A percentile compares a stretch with the other conserved stretches of the same genome.
Evolutionary conservation across 1,284 basidiomycete genomes (phyloP).

Genomic region (Ustilago lituana): DNA sequence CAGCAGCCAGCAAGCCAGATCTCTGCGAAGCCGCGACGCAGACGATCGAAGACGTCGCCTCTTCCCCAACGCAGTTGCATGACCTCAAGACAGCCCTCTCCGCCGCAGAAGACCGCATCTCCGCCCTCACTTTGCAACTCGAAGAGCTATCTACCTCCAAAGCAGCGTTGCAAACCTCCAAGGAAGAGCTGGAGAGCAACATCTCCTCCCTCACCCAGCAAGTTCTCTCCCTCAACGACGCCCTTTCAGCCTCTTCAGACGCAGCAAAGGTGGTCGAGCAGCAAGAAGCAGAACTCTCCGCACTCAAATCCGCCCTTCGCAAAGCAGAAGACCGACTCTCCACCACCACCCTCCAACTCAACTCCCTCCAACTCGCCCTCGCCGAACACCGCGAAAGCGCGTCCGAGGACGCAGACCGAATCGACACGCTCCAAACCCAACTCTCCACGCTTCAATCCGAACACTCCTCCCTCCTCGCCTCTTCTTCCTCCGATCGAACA

Average conservation of each 20-base stretch:
- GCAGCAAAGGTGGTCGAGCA: too few relatives aligned
- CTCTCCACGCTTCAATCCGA: not conserved
- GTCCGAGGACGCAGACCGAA: slow-evolving; percentile 10
- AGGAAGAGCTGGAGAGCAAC: slow-evolving; percentile 2
- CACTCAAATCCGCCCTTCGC: not conserved
- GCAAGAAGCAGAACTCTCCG: slow-evolving; percentile 9
- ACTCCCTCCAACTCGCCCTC: slow-evolving; percentile 7
- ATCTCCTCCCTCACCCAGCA: not conserved
- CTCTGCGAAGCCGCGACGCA: not conserved
- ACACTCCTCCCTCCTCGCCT: not conserved
- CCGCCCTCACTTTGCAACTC: not conserved
- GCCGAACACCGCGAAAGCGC: slow-evolving; percentile 28
- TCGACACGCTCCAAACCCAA: slow-evolving; percentile 15
- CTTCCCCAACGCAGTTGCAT: too few relatives aligned
- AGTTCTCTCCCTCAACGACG: too few relatives aligned
- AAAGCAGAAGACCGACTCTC: slow-evolving; percentile 11
- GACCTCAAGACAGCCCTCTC: not conserved
- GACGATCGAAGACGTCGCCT: not conserved
- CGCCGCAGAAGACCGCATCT: not conserved
- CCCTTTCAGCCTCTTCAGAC: too few relatives aligned
- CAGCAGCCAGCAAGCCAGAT: too few relatives aligned
- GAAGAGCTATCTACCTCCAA: not conserved
- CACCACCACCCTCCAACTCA: not conserved
- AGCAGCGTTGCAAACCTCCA: too few relatives aligned
- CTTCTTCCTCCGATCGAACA: not conserved